A percentile compares a stretch with the other conserved stretches of the same genome.
phyloP scores from a whole-genome alignment of 345 rosid species.

The Conringia planisiliqua region DNA sequence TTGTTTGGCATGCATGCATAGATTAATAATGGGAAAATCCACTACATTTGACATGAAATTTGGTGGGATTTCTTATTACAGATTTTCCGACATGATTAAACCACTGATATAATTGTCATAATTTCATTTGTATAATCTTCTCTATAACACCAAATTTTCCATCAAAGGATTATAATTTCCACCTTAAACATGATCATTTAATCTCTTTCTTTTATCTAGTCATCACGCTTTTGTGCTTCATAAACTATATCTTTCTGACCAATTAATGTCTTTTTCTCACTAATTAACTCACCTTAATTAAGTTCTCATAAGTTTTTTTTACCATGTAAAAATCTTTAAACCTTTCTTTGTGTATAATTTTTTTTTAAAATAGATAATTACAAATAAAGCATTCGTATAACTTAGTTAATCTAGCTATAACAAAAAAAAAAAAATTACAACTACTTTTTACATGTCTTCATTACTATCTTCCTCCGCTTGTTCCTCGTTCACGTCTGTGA shows the following conservation, averaged over 20 bases:
- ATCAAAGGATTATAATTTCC: conserved; percentile 3
- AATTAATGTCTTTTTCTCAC: neutral
- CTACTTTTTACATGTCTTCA: neutral
- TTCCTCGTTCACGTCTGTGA: conserved; percentile 15
- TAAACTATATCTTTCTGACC: neutral
- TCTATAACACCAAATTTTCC: neutral
- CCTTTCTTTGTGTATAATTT: neutral
- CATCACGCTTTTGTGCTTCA: conserved; percentile 18
- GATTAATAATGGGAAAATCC: conserved; percentile 19
- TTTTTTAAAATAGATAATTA: neutral
- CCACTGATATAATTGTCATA: conserved; percentile 24
- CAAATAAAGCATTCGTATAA: neutral
- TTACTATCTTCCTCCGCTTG: neutral
- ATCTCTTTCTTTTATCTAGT: conserved; percentile 7
- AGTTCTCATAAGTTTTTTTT: neutral
- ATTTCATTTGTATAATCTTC: conserved; percentile 11
- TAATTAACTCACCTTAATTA: neutral
- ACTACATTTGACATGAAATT: conserved; percentile 13
- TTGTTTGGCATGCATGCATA: conserved; percentile 36
- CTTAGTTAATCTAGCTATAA: neutral
- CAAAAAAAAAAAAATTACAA: neutral
- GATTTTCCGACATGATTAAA: conserved; percentile 35
- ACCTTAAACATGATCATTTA: conserved; percentile 24
- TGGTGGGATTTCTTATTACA: conserved; percentile 19
- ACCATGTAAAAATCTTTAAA: neutral